phyloP scores from a whole-genome alignment of 2,329 filamentous ascomycete genomes.

The Aspergillus arachidicola region DNA sequence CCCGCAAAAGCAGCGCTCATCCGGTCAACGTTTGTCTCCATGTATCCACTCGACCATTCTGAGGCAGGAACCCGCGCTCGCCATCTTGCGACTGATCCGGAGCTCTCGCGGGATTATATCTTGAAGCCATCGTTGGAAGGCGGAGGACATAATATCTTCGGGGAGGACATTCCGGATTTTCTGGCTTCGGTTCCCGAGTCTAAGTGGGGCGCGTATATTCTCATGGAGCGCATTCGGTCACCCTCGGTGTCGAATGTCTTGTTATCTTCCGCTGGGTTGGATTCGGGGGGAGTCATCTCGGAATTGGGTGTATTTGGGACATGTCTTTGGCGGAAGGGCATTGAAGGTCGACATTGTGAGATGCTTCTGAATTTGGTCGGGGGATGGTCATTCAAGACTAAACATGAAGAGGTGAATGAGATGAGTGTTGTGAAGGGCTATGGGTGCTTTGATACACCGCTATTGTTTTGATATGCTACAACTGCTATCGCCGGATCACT shows the following conservation, averaged over 20 bases:
- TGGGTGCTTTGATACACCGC: conserved; percentile 50
- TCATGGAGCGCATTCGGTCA: conserved; percentile 47
- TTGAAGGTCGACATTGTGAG: conserved; percentile 15
- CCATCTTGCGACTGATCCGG: conserved; percentile 25
- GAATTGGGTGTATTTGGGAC: conserved; percentile 48
- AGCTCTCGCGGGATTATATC: conserved; percentile 33
- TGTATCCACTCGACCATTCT: conserved; percentile 41
- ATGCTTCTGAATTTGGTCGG: conserved; percentile 38
- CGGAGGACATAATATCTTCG: conserved; percentile 48
- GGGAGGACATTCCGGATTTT: conserved; percentile 40
- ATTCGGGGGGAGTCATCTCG: conserved; percentile 43
- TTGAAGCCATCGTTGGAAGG: conserved; percentile 51
- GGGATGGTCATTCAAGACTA: conserved; percentile 52
- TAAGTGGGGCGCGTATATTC: conserved; percentile 38
- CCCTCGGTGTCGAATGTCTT: conserved; percentile 36
- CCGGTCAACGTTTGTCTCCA: conserved; percentile 39
- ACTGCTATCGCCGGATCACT: not conserved
- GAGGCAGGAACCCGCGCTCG: conserved; percentile 29
- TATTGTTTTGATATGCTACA: conserved; percentile 23
- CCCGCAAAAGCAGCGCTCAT: conserved; percentile 30
- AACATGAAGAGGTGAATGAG: conserved; percentile 43
- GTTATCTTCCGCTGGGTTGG: conserved; percentile 33
- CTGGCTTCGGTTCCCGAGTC: conserved; percentile 28
- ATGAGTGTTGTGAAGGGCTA: conserved; percentile 54
- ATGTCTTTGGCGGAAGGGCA: conserved; percentile 40